These are phyloP conservation scores for Chrysosphaeria jannelii DNA, from an alignment of 2,329 filamentous ascomycete genomes.

Conservation along the genomic window DNA sequence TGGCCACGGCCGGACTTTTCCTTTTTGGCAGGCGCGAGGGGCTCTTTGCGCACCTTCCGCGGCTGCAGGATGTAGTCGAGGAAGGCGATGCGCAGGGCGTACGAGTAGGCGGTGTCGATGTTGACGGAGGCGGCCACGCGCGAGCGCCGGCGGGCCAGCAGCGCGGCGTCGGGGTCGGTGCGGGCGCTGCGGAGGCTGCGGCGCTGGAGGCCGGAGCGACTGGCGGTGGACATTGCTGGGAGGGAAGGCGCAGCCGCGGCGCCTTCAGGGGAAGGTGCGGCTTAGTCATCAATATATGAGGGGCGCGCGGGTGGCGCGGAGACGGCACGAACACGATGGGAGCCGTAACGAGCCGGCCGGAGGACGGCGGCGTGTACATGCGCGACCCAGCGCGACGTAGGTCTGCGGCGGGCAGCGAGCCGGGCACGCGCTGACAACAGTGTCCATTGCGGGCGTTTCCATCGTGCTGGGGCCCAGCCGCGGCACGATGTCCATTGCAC, in stretches of 20 bases:
- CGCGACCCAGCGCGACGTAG: conserved; percentile 78
- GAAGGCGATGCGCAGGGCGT: conserved; percentile 70
- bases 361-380: conserved; percentile 56
- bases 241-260: too few relatives aligned
- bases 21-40: conserved; percentile 23
- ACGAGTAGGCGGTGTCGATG: conserved; percentile 66
- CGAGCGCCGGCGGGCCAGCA: conserved; percentile 14
- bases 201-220: conserved; percentile 8
- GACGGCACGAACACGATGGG: too few relatives aligned
- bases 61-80: conserved; percentile 83
- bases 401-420: too few relatives aligned
- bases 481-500: conserved; percentile 44
- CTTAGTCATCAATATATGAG: too few relatives aligned
- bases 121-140: conserved; percentile 16
- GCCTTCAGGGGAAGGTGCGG: too few relatives aligned
- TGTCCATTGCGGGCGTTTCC: conserved; percentile 59
- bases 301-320: too few relatives aligned
- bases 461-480: conserved; percentile 56
- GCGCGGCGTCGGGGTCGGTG: too few relatives aligned
- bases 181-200: conserved; percentile 15
- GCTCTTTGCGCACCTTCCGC: conserved; percentile 66
- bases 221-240: background rate
- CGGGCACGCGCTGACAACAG: too few relatives aligned
- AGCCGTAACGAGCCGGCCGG: conserved; percentile 64
- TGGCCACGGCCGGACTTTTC: conserved; percentile 10